Evolutionary conservation across 2,329 filamentous ascomycete genomes (phyloP), one percentile per base, ranked within the genome.

Genomic region (Tetracladium maxilliforme): DNA sequence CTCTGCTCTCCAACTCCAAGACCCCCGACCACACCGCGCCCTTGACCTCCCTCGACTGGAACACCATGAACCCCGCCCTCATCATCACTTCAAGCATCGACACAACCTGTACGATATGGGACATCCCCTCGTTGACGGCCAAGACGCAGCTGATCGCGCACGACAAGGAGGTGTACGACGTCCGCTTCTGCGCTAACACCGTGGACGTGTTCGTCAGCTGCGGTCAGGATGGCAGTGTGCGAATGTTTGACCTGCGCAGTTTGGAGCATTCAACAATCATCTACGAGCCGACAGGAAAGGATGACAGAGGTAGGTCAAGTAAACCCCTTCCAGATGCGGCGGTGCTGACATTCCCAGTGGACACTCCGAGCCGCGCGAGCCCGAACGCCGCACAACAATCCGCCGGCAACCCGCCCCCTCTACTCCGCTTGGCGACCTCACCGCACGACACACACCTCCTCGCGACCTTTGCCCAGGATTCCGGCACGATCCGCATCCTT

Each of bases 61-160:
- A 98, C 44, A 92, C 82, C 3, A 77, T 98, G 26, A 93, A 84
- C 14, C 90, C 90, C 1, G 94, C 87, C 48, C 61, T 98, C 27
- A 98, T 98, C 45, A 98, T 98, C 43, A 98, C 90, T 2, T 94
- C 86, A 4, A 95, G 86, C 48, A 98, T 98, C 43, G 90, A 98
- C 46, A 98, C 90, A 2, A 98, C 90, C 6, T 98, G 90, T 54
- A 98, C 90, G 5, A 98, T 98, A 37, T 98, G 90, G 90, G 90
- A 98, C 48, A 98, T 98, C 28, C 90, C 90, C 4, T 94, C 90
- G 2, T 61, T 98, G 33, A 98, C 90, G 1, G 90, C 90, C 26
- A 98, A 98, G 56, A 98, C 90, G 3, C 90, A 98, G 49, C 61
- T 98, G 22, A 98, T 98, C 51, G 90, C 90, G 12, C 90, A 98